Evolutionary conservation across 2,329 filamentous ascomycete species (phyloP).

Genomic region (Xylaria multiplex): DNA sequence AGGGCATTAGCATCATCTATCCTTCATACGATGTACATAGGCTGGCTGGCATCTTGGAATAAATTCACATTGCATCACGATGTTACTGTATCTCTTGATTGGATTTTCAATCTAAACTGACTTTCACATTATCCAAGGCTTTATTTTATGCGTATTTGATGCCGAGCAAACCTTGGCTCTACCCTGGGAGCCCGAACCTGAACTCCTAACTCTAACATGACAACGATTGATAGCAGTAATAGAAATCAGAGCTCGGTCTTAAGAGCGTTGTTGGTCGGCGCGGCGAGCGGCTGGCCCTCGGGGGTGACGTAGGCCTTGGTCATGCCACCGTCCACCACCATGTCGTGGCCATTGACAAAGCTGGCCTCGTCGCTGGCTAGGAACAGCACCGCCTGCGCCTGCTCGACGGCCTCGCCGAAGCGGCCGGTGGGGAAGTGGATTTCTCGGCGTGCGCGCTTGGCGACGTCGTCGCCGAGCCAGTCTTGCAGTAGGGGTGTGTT

Average conservation of each 20-base stretch:
- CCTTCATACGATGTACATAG: constrained; percentile 11
- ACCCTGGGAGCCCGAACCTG: not conserved
- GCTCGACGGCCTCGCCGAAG: constrained; percentile 93
- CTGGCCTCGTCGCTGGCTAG: constrained; percentile 87
- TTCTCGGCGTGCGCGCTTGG: constrained; percentile 84
- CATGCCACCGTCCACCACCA: constrained; percentile 96
- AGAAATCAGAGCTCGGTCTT: constrained; percentile 57
- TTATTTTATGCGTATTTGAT: not conserved
- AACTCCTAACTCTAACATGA: constrained; percentile 20
- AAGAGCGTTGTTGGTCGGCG: constrained; percentile 69
- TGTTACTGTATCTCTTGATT: not conserved
- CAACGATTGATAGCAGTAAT: not conserved
- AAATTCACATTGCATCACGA: constrained; percentile 1
- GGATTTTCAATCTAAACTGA: not conserved
- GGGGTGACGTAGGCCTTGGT: constrained; percentile 86
- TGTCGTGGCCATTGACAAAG: constrained; percentile 91
- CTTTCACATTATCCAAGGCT: no score
- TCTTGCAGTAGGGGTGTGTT: constrained; percentile 94
- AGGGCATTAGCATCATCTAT: constrained; percentile 19
- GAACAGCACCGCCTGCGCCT: constrained; percentile 89
- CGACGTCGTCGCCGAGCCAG: constrained; percentile 87
- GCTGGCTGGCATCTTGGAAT: constrained; percentile 1
- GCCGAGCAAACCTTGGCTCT: not conserved
- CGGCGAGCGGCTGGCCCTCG: constrained; percentile 64
- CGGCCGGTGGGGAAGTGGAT: constrained; percentile 89